Evolutionary conservation across 345 rosid species (phyloP).

Genomic region (Erucastrum elatum): DNA sequence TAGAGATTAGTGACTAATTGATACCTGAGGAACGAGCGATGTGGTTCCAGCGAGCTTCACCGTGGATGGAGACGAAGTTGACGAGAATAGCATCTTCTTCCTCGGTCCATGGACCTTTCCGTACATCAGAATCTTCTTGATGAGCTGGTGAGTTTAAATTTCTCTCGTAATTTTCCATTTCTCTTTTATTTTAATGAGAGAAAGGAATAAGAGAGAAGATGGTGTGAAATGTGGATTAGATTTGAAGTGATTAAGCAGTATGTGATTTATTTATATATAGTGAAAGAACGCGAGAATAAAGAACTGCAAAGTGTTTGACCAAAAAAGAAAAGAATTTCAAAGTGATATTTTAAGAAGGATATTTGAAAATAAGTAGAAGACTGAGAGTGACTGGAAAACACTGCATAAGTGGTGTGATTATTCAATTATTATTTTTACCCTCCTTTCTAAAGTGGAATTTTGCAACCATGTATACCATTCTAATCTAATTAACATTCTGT

Average conservation of each 20-base stretch:
- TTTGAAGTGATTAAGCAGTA: constrained; percentile 33
- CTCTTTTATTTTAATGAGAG: neutral
- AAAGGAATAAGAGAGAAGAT: constrained; percentile 5
- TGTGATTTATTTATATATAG: constrained; percentile 34
- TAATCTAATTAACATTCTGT: constrained; percentile 20
- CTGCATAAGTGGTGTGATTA: constrained; percentile 38
- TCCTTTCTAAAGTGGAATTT: constrained; percentile 38
- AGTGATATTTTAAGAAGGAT: neutral
- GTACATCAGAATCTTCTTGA: constrained; percentile 52
- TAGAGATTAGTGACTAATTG: neutral
- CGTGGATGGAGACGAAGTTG: constrained; percentile 60
- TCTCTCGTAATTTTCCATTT: constrained; percentile 50
- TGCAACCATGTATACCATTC: constrained; percentile 18
- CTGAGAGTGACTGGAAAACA: constrained; percentile 38
- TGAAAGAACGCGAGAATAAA: neutral
- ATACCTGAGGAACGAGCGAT: constrained; percentile 71
- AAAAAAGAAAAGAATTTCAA: neutral
- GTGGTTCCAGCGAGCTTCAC: constrained; percentile 88
- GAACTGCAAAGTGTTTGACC: neutral
- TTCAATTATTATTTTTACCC: constrained; percentile 20
- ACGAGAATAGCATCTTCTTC: constrained; percentile 72
- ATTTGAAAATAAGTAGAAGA: constrained; percentile 29
- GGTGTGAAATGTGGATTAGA: constrained; percentile 38
- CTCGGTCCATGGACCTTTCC: constrained; percentile 90
- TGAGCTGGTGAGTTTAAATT: constrained; percentile 36